phyloP scores from a whole-genome alignment of 345 rosid genomes.

The Cardamine resedifolia region DNA sequence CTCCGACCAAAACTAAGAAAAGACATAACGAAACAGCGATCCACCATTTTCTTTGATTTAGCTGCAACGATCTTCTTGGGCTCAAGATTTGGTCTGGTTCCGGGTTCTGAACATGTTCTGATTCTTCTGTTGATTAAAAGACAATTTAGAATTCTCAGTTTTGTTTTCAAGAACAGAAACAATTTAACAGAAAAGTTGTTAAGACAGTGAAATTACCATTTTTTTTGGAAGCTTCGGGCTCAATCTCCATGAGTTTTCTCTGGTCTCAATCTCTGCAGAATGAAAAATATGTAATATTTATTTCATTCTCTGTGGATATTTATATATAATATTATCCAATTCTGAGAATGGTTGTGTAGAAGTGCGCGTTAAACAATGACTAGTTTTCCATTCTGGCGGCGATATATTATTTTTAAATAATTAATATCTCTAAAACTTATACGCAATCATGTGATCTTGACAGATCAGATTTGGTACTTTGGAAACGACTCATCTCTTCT shows the following conservation, averaged over 20 bases:
- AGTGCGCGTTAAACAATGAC: not conserved
- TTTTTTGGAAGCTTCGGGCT: conserved; percentile 21
- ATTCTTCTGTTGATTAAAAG: conserved; percentile 12
- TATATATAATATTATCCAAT: not conserved
- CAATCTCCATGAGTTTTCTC: conserved; percentile 16
- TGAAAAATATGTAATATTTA: not conserved
- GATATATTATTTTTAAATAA: too few species aligned
- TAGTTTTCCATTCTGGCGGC: conserved; percentile 2
- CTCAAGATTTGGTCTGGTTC: conserved; percentile 31
- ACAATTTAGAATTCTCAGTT: not conserved
- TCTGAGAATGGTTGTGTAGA: not conserved
- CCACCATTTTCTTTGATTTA: conserved; percentile 7
- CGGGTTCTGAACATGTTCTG: conserved; percentile 15
- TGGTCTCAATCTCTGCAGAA: not conserved
- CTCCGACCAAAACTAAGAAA: not conserved
- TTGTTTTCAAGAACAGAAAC: not conserved
- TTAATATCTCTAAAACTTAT: too few species aligned
- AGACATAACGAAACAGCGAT: not conserved
- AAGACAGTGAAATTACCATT: conserved; percentile 25
- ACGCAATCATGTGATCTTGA: not conserved
- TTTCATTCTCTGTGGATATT: not conserved
- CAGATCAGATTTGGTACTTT: not conserved
- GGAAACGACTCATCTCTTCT: not conserved
- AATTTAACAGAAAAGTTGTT: not conserved
- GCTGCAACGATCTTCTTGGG: conserved; percentile 8